Evolutionary conservation across 1,284 basidiomycete species (phyloP).

Genomic region (Naganishia sp.): DNA sequence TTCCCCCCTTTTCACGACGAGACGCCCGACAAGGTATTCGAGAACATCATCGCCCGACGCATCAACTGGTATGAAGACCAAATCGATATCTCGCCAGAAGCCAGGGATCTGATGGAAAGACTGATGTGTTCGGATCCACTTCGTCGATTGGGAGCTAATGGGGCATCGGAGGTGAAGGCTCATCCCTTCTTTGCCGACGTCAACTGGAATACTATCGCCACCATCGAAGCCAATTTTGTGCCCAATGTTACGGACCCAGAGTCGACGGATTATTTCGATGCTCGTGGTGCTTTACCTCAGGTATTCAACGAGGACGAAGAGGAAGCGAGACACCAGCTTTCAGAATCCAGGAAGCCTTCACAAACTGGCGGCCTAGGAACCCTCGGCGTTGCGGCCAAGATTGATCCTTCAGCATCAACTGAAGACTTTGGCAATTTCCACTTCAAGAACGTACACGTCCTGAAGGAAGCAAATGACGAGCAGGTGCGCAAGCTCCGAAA

Average conservation of each 20-base stretch:
- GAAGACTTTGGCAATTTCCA: constrained; percentile 98
- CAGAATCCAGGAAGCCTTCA: background rate
- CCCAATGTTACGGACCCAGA: constrained; percentile 94
- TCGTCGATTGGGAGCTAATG: constrained; percentile 78
- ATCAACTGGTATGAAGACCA: constrained; percentile 93
- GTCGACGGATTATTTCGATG: constrained; percentile 98
- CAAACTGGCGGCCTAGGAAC: background rate
- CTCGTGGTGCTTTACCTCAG: constrained; percentile 79
- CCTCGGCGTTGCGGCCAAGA: constrained; percentile 15
- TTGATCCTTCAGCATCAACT: constrained; percentile 52
- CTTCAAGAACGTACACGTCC: constrained; percentile 94
- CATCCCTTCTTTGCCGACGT: constrained; percentile 90
- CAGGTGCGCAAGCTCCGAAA: constrained; percentile 83
- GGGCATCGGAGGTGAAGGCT: constrained; percentile 87
- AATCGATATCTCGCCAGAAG: constrained; percentile 81
- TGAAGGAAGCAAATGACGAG: constrained; percentile 99
- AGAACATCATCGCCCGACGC: constrained; percentile 95
- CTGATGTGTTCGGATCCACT: constrained; percentile 81
- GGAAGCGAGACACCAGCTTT: constrained; percentile 1
- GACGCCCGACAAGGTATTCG: constrained; percentile 94
- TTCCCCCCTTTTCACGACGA: constrained; percentile 97
- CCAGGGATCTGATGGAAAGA: constrained; percentile 85
- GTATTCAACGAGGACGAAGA: constrained; percentile 74
- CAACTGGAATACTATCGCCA: constrained; percentile 89
- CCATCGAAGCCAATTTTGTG: constrained; percentile 88